Evolutionary conservation across 2,329 filamentous ascomycete genomes (phyloP).

Genomic region (Neonectria coccinea): DNA sequence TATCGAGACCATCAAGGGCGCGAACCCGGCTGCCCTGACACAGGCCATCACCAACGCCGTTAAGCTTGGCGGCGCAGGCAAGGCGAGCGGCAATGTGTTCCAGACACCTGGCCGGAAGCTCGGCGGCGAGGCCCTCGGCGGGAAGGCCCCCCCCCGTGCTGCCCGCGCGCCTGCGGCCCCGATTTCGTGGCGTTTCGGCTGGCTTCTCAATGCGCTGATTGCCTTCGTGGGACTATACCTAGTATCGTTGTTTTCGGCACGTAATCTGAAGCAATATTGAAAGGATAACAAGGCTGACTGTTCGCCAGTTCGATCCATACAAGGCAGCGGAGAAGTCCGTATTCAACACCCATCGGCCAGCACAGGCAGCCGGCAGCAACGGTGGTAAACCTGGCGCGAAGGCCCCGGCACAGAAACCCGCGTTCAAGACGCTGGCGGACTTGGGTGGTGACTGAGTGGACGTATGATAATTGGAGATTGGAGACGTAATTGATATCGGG

Average conservation of each 20-base stretch:
- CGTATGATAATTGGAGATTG: slow-evolving; percentile 16
- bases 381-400: slow-evolving; percentile 36
- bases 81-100: slow-evolving; percentile 62
- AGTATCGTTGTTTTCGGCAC: slow-evolving; percentile 69
- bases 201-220: slow-evolving; percentile 62
- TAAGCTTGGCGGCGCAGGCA: slow-evolving; percentile 60
- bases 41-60: slow-evolving; percentile 79
- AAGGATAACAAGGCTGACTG: slow-evolving; percentile 40
- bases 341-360: slow-evolving; percentile 65
- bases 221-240: slow-evolving; percentile 72
- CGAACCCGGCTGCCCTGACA: slow-evolving; percentile 80
- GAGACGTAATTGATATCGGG: slow-evolving; percentile 14
- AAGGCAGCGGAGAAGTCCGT: slow-evolving; percentile 69
- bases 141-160: slow-evolving; percentile 25
- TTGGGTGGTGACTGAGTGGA: slow-evolving; percentile 51
- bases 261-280: slow-evolving; percentile 44
- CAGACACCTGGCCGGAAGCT: slow-evolving; percentile 68
- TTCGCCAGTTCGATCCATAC: slow-evolving; percentile 68
- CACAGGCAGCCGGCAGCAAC: slow-evolving; percentile 45
- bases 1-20: slow-evolving; percentile 82
- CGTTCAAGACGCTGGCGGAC: slow-evolving; percentile 67
- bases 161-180: slow-evolving; percentile 37
- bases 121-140: slow-evolving; percentile 54
- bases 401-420: slow-evolving; percentile 50
- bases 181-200: slow-evolving; percentile 52